Percentiles rank a stretch among this genome's conserved stretches.
These are phyloP conservation scores for Kwoniella mangroviensis DNA, from an alignment of 768 basidiomycete species.

Conservation along the genomic window DNA sequence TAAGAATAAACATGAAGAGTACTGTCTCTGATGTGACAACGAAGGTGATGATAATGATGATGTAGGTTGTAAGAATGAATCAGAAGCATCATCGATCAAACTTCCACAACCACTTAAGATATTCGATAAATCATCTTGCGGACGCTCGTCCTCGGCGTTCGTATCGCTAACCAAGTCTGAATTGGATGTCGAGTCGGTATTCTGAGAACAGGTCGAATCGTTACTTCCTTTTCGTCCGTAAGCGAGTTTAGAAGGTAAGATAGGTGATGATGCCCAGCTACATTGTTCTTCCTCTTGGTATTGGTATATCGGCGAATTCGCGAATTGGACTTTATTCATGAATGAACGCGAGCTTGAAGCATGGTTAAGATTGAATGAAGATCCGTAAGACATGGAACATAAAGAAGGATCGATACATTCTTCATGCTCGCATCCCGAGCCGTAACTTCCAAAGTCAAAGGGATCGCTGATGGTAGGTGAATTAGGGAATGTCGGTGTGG, in stretches of 20 bases:
- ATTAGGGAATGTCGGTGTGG: slow-evolving; percentile 10
- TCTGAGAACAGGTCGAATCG: neutral
- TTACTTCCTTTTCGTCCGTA: slow-evolving; percentile 2
- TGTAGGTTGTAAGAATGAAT: neutral
- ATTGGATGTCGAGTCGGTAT: neutral
- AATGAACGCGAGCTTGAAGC: neutral
- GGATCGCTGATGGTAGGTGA: neutral
- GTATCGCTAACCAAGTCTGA: neutral
- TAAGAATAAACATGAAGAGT: neutral
- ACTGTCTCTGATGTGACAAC: neutral
- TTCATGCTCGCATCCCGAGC: slow-evolving; percentile 1
- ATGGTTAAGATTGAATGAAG: slow-evolving; percentile 5
- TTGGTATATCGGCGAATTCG: neutral
- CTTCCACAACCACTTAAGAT: neutral
- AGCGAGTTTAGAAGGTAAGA: neutral
- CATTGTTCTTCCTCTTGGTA: neutral
- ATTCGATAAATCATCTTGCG: neutral
- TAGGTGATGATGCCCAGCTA: slow-evolving; percentile 19
- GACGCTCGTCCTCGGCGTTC: too few species aligned
- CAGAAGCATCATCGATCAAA: neutral
- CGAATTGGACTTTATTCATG: neutral
- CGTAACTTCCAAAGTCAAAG: slow-evolving; percentile 1
- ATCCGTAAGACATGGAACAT: slow-evolving; percentile 11
- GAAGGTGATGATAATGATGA: neutral
- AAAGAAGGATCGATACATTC: slow-evolving; percentile 22